phyloP scores from a whole-genome alignment of 768 basidiomycete genomes.

The Hericium coralloides region DNA sequence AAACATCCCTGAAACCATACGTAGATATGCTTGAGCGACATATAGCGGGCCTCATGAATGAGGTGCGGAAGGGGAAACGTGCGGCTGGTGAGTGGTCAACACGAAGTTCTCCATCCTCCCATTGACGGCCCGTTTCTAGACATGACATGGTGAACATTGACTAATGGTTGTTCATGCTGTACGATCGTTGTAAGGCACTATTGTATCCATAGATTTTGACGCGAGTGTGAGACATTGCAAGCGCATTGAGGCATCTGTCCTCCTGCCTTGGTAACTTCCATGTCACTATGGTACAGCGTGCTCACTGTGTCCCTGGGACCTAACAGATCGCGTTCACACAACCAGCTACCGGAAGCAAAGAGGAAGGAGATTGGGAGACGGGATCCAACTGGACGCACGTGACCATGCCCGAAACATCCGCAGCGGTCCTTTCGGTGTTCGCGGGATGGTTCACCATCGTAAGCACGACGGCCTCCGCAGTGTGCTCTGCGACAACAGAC shows the following conservation, averaged over 20 bases:
- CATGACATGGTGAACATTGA: constrained; percentile 9
- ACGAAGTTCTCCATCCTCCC: not conserved
- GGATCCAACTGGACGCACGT: too few relatives aligned
- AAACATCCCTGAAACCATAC: constrained; percentile 82
- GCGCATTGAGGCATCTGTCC: not conserved
- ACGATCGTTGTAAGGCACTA: not conserved
- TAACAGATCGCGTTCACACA: too few relatives aligned
- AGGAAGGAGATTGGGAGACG: too few relatives aligned
- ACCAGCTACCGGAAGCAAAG: too few relatives aligned
- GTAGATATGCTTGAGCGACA: constrained; percentile 86
- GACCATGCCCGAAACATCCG: too few relatives aligned
- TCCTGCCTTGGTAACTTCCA: too few relatives aligned
- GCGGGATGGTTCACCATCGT: not conserved
- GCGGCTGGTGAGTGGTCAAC: constrained; percentile 26
- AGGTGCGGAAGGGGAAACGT: constrained; percentile 40
- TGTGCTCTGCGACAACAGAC: not conserved
- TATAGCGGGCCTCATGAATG: constrained; percentile 44
- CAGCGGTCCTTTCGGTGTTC: not conserved
- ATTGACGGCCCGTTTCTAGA: constrained; percentile 1
- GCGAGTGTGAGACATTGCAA: not conserved
- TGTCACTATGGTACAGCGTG: too few relatives aligned
- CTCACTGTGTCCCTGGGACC: too few relatives aligned
- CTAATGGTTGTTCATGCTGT: not conserved
- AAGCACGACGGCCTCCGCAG: not conserved
- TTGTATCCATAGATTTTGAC: not conserved